Percentiles rank a stretch among this genome's conserved stretches.
Conservation (phyloP, 805 yeast species). For the Teunomyces atbi region DNA sequence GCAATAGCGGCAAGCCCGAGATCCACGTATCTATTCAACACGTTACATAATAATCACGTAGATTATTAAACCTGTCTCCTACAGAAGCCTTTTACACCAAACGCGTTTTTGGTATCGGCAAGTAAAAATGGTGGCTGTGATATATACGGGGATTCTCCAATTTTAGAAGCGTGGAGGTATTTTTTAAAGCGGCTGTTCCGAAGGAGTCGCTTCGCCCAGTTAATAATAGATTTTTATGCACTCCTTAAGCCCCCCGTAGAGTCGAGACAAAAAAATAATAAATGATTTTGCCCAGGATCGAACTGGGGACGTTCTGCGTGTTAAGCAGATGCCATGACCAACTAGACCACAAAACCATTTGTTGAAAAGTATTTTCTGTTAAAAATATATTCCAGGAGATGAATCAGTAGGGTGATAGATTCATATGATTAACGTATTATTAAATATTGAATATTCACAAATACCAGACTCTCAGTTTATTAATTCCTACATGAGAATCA, state of each 20-base stretch:
- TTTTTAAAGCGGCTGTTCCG: neutral
- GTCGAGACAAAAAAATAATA: slow-evolving; percentile 1
- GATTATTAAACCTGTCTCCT: neutral
- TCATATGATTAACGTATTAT: too few species aligned
- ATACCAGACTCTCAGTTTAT: too few species aligned
- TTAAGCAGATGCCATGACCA: slow-evolving; percentile 99
- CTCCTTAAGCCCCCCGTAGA: too few species aligned
- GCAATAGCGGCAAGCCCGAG: neutral
- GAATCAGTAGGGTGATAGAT: too few species aligned
- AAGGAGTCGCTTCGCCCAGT: neutral
- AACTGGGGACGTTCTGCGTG: slow-evolving; percentile 99
- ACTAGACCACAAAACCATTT: slow-evolving; percentile 96
- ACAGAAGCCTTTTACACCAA: neutral
- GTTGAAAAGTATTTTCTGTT: neutral
- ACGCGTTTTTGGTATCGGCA: neutral
- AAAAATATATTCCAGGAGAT: neutral
- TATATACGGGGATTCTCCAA: neutral
- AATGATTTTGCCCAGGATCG: slow-evolving; percentile 99
- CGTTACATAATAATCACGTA: neutral
- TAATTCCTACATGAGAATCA: too few species aligned
- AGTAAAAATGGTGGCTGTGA: neutral
- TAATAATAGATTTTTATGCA: slow-evolving; percentile 1
- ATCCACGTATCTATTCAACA: neutral
- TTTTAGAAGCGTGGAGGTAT: neutral
- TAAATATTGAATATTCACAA: too few species aligned